These are phyloP conservation scores for Aureobasidium sp. DNA, from an alignment of 2,329 filamentous ascomycete genomes.

Conservation along the genomic window DNA sequence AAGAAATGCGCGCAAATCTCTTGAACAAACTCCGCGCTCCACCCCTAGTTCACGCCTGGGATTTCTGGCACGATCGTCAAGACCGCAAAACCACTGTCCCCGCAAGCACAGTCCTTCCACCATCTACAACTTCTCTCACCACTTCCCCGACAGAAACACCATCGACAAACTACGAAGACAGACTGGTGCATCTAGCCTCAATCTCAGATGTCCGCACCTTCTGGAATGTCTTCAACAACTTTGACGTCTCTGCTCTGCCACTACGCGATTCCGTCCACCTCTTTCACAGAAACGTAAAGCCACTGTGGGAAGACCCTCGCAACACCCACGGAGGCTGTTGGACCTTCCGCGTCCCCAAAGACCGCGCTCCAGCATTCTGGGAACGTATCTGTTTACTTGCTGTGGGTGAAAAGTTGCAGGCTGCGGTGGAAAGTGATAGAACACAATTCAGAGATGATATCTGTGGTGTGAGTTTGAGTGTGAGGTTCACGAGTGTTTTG, in stretches of 20 bases:
- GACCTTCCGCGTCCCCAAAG: slow-evolving; percentile 92
- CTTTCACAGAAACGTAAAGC: slow-evolving; percentile 84
- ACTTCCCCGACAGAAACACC: slow-evolving; percentile 18
- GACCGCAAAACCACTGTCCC: slow-evolving; percentile 34
- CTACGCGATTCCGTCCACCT: slow-evolving; percentile 76
- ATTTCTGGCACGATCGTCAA: slow-evolving; percentile 58
- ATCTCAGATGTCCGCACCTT: slow-evolving; percentile 55
- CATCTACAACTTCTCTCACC: neutral
- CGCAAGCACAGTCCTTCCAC: neutral
- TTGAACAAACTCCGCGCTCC: slow-evolving; percentile 48
- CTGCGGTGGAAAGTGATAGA: slow-evolving; percentile 66
- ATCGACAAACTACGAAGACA: slow-evolving; percentile 43
- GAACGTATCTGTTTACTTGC: slow-evolving; percentile 84
- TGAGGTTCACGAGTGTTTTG: slow-evolving; percentile 89
- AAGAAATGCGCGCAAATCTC: slow-evolving; percentile 69
- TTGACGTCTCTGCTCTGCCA: slow-evolving; percentile 76
- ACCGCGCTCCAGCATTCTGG: slow-evolving; percentile 77
- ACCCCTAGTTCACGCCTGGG: slow-evolving; percentile 56
- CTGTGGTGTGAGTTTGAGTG: slow-evolving; percentile 87
- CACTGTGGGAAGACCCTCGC: slow-evolving; percentile 86
- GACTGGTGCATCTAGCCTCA: slow-evolving; percentile 49
- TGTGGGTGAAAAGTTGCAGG: slow-evolving; percentile 83
- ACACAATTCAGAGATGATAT: slow-evolving; percentile 78
- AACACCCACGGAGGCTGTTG: slow-evolving; percentile 89
- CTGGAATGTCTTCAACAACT: slow-evolving; percentile 70